A percentile compares a stretch with the other conserved stretches of the same genome.
Evolutionary conservation across 805 yeast genomes (phyloP).

Genomic region (Kurtzmaniella cleridarum): DNA sequence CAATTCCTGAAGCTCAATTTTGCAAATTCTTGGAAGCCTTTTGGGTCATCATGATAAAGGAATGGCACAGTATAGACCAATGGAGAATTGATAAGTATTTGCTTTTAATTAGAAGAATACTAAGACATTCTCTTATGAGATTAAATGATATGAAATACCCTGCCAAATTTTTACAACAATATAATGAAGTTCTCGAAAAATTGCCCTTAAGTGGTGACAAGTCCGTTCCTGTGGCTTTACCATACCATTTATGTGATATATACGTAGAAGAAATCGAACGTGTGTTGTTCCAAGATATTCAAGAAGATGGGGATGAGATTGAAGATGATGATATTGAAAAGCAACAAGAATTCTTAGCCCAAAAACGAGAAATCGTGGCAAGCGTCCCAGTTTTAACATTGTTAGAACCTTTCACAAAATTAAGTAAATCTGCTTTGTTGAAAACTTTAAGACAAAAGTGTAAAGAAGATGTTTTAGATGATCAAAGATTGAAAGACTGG

Average conservation of each 20-base stretch:
- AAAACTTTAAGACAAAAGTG: conserved; percentile 65
- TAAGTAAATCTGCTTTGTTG: conserved; percentile 44
- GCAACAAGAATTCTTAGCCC: conserved; percentile 24
- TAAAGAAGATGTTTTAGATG: conserved; percentile 59
- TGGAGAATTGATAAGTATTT: conserved; percentile 85
- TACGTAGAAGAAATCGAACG: conserved; percentile 78
- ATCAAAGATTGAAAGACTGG: conserved; percentile 62
- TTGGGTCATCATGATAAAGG: conserved; percentile 72
- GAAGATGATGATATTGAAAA: conserved; percentile 21
- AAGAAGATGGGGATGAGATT: conserved; percentile 40
- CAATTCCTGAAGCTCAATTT: conserved; percentile 39
- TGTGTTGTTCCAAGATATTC: conserved; percentile 46
- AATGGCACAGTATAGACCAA: conserved; percentile 83
- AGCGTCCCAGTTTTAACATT: conserved; percentile 50
- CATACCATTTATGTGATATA: conserved; percentile 82
- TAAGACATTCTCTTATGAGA: conserved; percentile 58
- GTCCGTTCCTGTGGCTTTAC: conserved; percentile 65
- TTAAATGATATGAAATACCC: conserved; percentile 54
- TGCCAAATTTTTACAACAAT: conserved; percentile 38
- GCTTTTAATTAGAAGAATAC: conserved; percentile 70
- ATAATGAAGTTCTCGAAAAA: conserved; percentile 35
- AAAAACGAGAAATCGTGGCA: conserved; percentile 27
- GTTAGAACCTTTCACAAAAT: conserved; percentile 53
- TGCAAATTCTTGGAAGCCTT: conserved; percentile 61
- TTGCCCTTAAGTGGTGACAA: conserved; percentile 54